Conservation (phyloP, 352 stramenopile genomes). For the Hyaloperonospora brassicae region DNA sequence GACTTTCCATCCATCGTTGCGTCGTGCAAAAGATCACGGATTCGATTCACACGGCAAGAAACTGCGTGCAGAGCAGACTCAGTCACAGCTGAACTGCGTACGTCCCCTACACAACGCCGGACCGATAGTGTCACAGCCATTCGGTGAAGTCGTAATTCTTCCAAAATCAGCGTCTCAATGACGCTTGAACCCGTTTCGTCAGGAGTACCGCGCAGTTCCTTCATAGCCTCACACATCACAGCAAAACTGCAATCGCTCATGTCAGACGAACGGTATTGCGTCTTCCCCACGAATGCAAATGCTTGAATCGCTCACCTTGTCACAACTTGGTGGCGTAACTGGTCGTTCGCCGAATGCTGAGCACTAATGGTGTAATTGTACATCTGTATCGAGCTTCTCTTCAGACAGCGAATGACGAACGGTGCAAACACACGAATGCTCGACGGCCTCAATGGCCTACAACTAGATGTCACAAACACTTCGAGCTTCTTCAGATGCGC, state of each 20-base stretch:
- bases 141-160: slow-evolving; percentile 39
- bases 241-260: slow-evolving; percentile 23
- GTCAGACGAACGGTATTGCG: slow-evolving; percentile 13
- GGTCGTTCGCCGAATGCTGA: slow-evolving; percentile 15
- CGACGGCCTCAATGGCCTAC: slow-evolving; percentile 5
- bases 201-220: slow-evolving; percentile 12
- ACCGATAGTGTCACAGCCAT: slow-evolving; percentile 32
- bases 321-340: slow-evolving; percentile 32
- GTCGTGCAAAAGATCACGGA: slow-evolving; percentile 35
- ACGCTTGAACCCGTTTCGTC: slow-evolving; percentile 9
- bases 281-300: not conserved
- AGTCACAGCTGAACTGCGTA: not conserved
- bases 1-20: slow-evolving; percentile 24
- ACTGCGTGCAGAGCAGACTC: slow-evolving; percentile 14
- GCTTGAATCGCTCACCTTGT: slow-evolving; percentile 23
- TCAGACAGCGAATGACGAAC: slow-evolving; percentile 36
- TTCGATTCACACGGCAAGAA: slow-evolving; percentile 20
- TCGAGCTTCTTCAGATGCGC: slow-evolving; percentile 36
- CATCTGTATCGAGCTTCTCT: slow-evolving; percentile 33
- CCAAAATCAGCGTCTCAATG: slow-evolving; percentile 27
- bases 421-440: slow-evolving; percentile 13
- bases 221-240: slow-evolving; percentile 20
- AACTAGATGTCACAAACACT: slow-evolving; percentile 13
- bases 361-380: slow-evolving; percentile 34
- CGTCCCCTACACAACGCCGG: slow-evolving; percentile 6